Evolutionary conservation across 257 asterid species (phyloP).

Genomic region (Leptodermis oblonga): DNA sequence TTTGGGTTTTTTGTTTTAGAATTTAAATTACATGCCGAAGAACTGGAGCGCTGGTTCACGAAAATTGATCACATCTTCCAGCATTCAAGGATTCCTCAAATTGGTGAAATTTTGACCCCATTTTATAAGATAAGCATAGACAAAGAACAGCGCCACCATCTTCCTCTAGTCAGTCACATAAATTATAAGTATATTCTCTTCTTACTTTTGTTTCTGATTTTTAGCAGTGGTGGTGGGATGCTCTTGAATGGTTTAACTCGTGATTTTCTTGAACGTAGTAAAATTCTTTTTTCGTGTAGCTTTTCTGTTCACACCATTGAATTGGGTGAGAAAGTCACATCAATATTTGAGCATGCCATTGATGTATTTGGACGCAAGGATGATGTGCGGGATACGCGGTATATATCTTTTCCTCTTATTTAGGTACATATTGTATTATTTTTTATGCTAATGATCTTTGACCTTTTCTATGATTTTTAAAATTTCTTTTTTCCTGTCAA

Average conservation of each 20-base stretch:
- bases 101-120: constrained; percentile 88
- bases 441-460: constrained; percentile 3
- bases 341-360: constrained; percentile 84
- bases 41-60: constrained; percentile 96
- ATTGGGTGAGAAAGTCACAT: constrained; percentile 92
- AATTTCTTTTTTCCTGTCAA: constrained; percentile 30
- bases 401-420: constrained; percentile 19
- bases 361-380: constrained; percentile 82
- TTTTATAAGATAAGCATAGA: constrained; percentile 84
- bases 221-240: neutral
- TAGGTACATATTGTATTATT: constrained; percentile 9
- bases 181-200: constrained; percentile 62
- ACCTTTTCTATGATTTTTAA: constrained; percentile 17
- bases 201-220: constrained; percentile 6
- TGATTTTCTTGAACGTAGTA: constrained; percentile 12
- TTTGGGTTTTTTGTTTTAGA: constrained; percentile 40
- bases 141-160: constrained; percentile 72
- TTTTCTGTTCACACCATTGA: constrained; percentile 95
- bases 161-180: constrained; percentile 86
- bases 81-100: constrained; percentile 84
- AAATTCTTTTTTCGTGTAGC: constrained; percentile 44
- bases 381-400: constrained; percentile 56
- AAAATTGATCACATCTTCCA: constrained; percentile 94
- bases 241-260: neutral
- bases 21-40: constrained; percentile 74